Conservation (phyloP, 495 filamentous ascomycete genomes). For the Pseudoneurospora amorphoporcata region DNA sequence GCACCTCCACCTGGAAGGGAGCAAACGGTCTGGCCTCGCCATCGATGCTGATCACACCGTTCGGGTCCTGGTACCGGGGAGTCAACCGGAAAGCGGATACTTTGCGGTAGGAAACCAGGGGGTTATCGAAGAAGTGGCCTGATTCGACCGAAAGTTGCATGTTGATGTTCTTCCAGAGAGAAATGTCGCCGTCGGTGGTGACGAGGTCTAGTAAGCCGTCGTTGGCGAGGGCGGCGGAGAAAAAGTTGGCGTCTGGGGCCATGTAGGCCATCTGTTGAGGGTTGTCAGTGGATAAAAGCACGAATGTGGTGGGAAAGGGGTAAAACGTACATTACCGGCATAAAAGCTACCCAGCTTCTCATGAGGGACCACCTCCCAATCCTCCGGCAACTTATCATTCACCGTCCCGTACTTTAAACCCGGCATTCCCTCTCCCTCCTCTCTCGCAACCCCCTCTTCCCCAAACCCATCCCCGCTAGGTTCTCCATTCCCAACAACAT, state of each 20-base stretch:
- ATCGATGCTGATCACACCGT: constrained; percentile 88
- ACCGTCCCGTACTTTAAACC: constrained; percentile 69
- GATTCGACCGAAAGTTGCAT: constrained; percentile 61
- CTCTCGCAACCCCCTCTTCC: constrained; percentile 3
- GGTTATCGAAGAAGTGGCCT: constrained; percentile 66
- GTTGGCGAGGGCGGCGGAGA: constrained; percentile 70
- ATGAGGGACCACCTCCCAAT: constrained; percentile 61
- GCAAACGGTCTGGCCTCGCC: constrained; percentile 79
- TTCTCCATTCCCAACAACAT: constrained; percentile 6
- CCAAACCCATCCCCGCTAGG: constrained; percentile 12
- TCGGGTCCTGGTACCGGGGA: constrained; percentile 50
- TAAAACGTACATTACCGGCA: constrained; percentile 58
- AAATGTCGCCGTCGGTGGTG: constrained; percentile 65
- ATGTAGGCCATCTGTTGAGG: constrained; percentile 67
- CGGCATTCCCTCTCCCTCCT: constrained; percentile 48
- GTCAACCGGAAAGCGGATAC: constrained; percentile 72
- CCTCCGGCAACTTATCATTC: constrained; percentile 60
- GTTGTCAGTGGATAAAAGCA: neutral
- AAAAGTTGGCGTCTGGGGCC: constrained; percentile 79
- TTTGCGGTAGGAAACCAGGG: constrained; percentile 71
- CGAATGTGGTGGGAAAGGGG: neutral
- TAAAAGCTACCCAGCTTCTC: constrained; percentile 87
- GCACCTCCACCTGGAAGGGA: constrained; percentile 83
- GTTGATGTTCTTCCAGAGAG: constrained; percentile 48
- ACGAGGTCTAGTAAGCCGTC: constrained; percentile 84